Evolutionary conservation across 2,329 filamentous ascomycete species (phyloP).

Genomic region (Colletotrichum phormii): DNA sequence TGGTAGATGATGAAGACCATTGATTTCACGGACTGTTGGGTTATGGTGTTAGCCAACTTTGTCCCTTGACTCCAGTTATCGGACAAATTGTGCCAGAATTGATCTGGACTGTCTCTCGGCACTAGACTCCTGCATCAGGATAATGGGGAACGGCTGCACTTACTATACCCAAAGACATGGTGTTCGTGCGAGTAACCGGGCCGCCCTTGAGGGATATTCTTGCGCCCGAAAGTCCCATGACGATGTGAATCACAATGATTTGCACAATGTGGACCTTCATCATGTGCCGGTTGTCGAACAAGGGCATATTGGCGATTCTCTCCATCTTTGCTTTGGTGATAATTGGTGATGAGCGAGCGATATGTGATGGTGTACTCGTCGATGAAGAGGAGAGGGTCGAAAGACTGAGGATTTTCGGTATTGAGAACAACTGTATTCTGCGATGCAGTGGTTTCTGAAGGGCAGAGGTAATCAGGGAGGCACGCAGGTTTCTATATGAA

Average conservation of each 20-base stretch:
- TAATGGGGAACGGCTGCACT: neutral
- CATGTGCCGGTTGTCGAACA: slow-evolving; percentile 11
- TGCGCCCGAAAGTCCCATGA: slow-evolving; percentile 12
- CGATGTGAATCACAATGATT: slow-evolving; percentile 12
- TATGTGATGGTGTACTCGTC: too few species aligned
- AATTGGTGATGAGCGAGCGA: neutral
- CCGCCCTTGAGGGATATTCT: neutral
- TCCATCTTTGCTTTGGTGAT: neutral
- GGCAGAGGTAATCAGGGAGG: too few species aligned
- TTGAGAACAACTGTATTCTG: neutral
- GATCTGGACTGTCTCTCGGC: too few species aligned
- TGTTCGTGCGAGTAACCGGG: neutral
- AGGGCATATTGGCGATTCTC: neutral
- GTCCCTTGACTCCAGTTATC: too few species aligned
- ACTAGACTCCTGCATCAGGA: too few species aligned
- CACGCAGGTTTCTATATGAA: neutral
- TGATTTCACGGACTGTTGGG: slow-evolving; percentile 47
- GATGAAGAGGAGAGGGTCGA: too few species aligned
- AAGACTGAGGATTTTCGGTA: neutral
- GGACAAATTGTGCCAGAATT: too few species aligned
- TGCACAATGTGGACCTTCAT: slow-evolving; percentile 16
- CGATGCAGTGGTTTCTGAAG: neutral
- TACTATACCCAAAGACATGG: slow-evolving; percentile 28
- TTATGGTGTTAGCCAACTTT: neutral
- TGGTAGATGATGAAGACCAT: slow-evolving; percentile 53